Evolutionary conservation across 2,329 filamentous ascomycete species (phyloP).

Genomic region (Fusarium chaquense): DNA sequence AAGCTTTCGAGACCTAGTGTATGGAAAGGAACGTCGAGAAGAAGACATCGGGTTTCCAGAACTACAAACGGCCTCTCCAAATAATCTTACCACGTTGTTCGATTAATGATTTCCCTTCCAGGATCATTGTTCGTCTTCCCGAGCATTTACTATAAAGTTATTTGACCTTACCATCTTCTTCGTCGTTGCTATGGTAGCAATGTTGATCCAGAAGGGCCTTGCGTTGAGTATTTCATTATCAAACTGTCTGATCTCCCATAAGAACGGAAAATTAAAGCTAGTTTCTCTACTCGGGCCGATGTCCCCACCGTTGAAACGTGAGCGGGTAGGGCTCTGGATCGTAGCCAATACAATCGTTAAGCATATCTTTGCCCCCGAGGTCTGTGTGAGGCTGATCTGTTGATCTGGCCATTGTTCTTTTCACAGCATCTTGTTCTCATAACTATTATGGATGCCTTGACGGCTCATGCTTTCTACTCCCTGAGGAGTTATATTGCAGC

Average conservation of each 20-base stretch:
- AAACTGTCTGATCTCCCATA: neutral
- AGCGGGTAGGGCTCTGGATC: neutral
- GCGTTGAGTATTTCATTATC: neutral
- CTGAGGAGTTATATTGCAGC: rapidly evolving
- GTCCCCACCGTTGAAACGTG: neutral
- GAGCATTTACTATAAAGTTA: neutral
- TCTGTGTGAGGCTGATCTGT: neutral
- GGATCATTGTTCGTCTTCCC: rapidly evolving
- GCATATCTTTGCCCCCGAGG: neutral
- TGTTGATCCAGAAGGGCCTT: neutral
- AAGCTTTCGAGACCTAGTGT: neutral
- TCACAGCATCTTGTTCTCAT: no score
- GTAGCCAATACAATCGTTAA: neutral
- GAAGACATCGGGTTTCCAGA: no score
- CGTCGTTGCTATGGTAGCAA: neutral
- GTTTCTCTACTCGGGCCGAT: neutral
- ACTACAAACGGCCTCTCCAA: no score
- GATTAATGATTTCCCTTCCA: neutral
- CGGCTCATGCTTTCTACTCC: neutral
- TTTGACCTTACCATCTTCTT: neutral
- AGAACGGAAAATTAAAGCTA: neutral
- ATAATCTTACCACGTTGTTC: no score
- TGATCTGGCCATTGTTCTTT: neutral
- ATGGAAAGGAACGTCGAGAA: no score
- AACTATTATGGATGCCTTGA: neutral